phyloP scores from a whole-genome alignment of 176 grass and related monocot genomes.

The Triticum aestivum region IWGSC_CS_RefSeq_v2.1 NC_057806.1:595970105-595970604 shows the following conservation, averaged over 20 bases:
- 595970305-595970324: background rate
- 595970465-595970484: slow-evolving; percentile 45
- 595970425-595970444: too few relatives aligned
- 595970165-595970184: background rate
- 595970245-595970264: background rate
- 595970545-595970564: slow-evolving; percentile 33
- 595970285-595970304: background rate
- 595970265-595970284: background rate
- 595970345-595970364: background rate
- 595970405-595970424: too few relatives aligned
- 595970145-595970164: background rate
- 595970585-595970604: slow-evolving; percentile 14
- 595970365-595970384: too few relatives aligned
- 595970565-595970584: slow-evolving; percentile 33
- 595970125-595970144: background rate
- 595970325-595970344: background rate
- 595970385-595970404: too few relatives aligned
- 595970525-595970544: slow-evolving; percentile 15
- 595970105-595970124: background rate
- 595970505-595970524: background rate
- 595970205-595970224: background rate
- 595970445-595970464: background rate
- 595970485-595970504: slow-evolving; percentile 28
- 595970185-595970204: slow-evolving; percentile 4
- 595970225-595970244: background rate